phyloP scores from a whole-genome alignment of 1,284 basidiomycete species.

The Ganoderma lucidum region DNA sequence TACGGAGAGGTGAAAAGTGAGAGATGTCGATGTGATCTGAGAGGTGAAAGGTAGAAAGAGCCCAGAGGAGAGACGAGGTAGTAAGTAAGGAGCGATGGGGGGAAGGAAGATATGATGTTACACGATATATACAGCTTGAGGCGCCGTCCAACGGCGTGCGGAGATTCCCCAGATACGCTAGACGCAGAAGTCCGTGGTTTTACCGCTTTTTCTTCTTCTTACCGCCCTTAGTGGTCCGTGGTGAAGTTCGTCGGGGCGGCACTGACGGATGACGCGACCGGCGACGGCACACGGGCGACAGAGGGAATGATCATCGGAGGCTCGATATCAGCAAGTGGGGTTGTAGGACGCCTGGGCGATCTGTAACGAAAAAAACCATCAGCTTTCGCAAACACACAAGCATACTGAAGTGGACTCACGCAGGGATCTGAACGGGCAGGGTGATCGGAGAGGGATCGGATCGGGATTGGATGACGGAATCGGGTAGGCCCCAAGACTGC shows the following conservation, averaged over 20 bases:
- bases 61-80: not conserved
- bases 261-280: constrained; percentile 26
- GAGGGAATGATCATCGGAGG: constrained; percentile 19
- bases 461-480: constrained; percentile 29
- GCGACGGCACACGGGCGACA: constrained; percentile 27
- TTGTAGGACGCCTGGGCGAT: constrained; percentile 21
- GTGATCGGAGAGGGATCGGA: constrained; percentile 26
- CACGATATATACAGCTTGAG: not conserved
- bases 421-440: constrained; percentile 23
- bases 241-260: constrained; percentile 25
- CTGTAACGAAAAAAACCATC: constrained; percentile 1
- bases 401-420: constrained; percentile 17
- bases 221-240: constrained; percentile 25
- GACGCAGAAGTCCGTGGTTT: not conserved
- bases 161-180: no score
- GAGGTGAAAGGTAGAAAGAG: not conserved
- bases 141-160: not conserved
- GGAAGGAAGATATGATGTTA: no score
- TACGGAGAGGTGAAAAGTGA: not conserved
- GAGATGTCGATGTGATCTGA: not conserved
- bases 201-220: constrained; percentile 36
- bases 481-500: constrained; percentile 11
- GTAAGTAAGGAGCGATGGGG: not conserved
- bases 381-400: not conserved
- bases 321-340: constrained; percentile 25